Evolutionary conservation across 768 basidiomycete genomes (phyloP), one percentile per base, ranked within the genome.

Genomic region (Tylopilus felleus): DNA sequence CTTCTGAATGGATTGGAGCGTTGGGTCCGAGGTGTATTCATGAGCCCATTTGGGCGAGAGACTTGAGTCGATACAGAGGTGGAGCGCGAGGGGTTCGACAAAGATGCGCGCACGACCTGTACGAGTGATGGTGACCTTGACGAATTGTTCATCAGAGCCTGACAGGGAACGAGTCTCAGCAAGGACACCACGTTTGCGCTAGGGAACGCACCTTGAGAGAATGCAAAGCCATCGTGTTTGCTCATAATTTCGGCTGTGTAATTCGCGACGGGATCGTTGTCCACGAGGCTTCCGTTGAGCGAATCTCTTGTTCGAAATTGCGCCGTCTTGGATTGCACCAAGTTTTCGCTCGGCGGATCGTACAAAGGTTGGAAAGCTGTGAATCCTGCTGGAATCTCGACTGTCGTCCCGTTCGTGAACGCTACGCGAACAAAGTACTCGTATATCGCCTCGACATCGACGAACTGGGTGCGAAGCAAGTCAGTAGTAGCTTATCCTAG

Each of bases 331-430:
- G 17, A 29, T 22, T 6, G n/a, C 10, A 29, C 33, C 9, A 36
- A 0, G 25, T 23, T 14, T 12, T 7, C 22, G 16, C 33, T 29
- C 12, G 39, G 40, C 5, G 46, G 31, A 25, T 25, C n/a, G 25
- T 55, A 55, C 17, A 25, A 4, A 25, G 33, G 41, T 10, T 53
- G 41, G 25, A 54, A 55, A 19, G 36, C 52, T 1, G 52, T 47
- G 31, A 49, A 48, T 57, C 55, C 22, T 9, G 27, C 47, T 10
- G 13, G 23, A 8, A 23, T 42, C 33, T 56, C 40, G 8, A 22
- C 40, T 4, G 9, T 44, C 8, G 47, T 58, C 42, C 41, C 36
- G 4, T 44, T 57, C 19, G 6, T n/a, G 22, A 49, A 49, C 7
- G 8, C 17, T 0, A 51, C 31, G 23, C 29, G 23, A 28, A 50